Evolutionary conservation across 2,329 filamentous ascomycete species (phyloP).

Genomic region (Dactylellina sp.): DNA sequence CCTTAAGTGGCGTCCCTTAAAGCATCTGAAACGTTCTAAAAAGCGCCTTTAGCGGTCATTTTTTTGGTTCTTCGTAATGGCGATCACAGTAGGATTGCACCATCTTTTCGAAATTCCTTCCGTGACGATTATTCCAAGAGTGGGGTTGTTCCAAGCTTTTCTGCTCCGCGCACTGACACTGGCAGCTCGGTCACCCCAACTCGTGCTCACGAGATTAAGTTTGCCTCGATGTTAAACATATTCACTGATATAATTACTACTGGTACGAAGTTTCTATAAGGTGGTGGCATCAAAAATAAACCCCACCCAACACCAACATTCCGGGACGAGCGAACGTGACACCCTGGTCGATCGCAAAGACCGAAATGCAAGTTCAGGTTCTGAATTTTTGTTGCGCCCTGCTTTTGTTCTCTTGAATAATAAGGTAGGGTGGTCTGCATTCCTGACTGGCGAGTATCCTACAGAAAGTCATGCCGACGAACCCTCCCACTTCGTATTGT

Average conservation of each 20-base stretch:
- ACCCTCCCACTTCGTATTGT: background rate
- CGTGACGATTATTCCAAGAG: conserved; percentile 8
- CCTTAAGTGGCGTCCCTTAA: conserved; percentile 42
- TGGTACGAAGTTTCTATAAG: background rate
- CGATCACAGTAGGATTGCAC: conserved; percentile 37
- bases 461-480: background rate
- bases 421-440: conserved; percentile 28
- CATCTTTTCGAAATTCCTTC: conserved; percentile 31
- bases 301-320: conserved; percentile 8
- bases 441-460: conserved; percentile 23
- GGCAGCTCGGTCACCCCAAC: background rate
- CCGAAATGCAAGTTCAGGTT: too few species aligned
- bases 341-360: conserved; percentile 40
- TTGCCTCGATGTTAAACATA: conserved; percentile 13
- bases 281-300: conserved; percentile 11
- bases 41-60: conserved; percentile 12
- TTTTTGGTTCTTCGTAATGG: conserved; percentile 2
- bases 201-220: conserved; percentile 25
- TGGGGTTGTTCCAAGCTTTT: conserved; percentile 9
- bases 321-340: conserved; percentile 52
- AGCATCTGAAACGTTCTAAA: conserved; percentile 54
- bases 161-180: conserved; percentile 14
- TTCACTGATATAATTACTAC: background rate
- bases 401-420: conserved; percentile 5
- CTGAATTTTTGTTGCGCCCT: too few species aligned